Evolutionary conservation across 176 grass and related monocot genomes (phyloP).

Genomic region (Raddia distichophylla): DNA sequence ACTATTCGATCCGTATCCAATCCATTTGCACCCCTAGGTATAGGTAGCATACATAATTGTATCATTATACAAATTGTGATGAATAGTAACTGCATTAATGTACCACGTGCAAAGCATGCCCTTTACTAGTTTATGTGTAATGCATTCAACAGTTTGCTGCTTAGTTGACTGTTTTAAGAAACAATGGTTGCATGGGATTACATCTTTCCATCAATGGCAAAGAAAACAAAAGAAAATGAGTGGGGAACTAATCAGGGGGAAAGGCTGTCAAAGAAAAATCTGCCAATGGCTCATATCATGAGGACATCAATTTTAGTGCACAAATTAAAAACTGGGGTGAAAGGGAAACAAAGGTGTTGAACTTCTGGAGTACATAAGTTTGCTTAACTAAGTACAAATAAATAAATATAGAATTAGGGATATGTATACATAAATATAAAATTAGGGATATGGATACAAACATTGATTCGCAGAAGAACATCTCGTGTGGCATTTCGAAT

Average conservation of each 20-base stretch:
- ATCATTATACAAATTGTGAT: too few relatives aligned
- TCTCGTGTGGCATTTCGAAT: slow-evolving; percentile 83
- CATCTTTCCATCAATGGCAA: neutral
- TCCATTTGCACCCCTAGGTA: too few relatives aligned
- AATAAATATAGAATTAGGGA: slow-evolving; percentile 16
- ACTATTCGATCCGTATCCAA: too few relatives aligned
- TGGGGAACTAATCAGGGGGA: neutral
- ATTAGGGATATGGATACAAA: slow-evolving; percentile 43
- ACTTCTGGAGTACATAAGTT: neutral
- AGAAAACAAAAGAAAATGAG: neutral
- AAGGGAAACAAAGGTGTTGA: neutral
- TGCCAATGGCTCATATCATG: neutral
- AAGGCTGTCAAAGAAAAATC: neutral
- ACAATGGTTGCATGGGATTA: neutral
- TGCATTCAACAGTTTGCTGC: neutral
- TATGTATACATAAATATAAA: slow-evolving; percentile 21
- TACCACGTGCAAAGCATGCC: too few relatives aligned
- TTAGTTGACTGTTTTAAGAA: slow-evolving; percentile 1
- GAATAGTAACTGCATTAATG: too few relatives aligned
- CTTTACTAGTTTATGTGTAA: neutral
- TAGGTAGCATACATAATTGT: too few relatives aligned
- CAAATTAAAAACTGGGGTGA: neutral
- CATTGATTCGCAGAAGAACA: slow-evolving; percentile 70
- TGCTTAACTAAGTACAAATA: neutral
- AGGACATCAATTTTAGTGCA: slow-evolving; percentile 4